Evolutionary conservation across 805 yeast genomes (phyloP).

Genomic region (Vanderwaltozyma tropicalis): DNA sequence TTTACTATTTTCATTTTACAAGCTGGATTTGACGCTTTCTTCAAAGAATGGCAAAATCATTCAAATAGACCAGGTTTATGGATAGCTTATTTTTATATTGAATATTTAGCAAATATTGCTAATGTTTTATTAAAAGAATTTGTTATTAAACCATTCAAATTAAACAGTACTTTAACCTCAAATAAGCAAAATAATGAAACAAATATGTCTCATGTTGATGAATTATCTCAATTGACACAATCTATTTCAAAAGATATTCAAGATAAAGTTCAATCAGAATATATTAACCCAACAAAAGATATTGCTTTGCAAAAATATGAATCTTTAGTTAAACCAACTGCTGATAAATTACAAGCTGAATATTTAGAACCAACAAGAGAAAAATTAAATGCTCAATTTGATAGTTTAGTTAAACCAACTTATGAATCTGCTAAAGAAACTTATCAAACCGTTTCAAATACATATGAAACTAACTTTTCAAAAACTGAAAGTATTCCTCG

Average conservation of each 20-base stretch:
- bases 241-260: conserved; percentile 17
- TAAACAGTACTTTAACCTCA: not conserved
- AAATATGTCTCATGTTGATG: conserved; percentile 19
- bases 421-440: conserved; percentile 12
- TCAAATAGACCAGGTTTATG: conserved; percentile 17
- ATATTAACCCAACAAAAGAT: conserved; percentile 15
- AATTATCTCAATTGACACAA: conserved; percentile 20
- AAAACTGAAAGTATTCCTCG: conserved; percentile 23
- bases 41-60: conserved; percentile 5
- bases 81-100: conserved; percentile 21
- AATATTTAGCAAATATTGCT: conserved; percentile 21
- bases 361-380: conserved; percentile 14
- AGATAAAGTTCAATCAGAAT: conserved; percentile 11
- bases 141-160: conserved; percentile 17
- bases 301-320: conserved; percentile 15
- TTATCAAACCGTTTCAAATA: conserved; percentile 20
- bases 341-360: conserved; percentile 12
- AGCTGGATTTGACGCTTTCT: conserved; percentile 21
- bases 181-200: not conserved
- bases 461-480: conserved; percentile 19
- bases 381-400: conserved; percentile 5
- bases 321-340: conserved; percentile 13
- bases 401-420: conserved; percentile 10
- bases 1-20: conserved; percentile 17
- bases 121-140: conserved; percentile 20